These are phyloP conservation scores for Wickerhamiella nectarea DNA, from an alignment of 805 yeast genomes.

Conservation along the genomic window DNA sequence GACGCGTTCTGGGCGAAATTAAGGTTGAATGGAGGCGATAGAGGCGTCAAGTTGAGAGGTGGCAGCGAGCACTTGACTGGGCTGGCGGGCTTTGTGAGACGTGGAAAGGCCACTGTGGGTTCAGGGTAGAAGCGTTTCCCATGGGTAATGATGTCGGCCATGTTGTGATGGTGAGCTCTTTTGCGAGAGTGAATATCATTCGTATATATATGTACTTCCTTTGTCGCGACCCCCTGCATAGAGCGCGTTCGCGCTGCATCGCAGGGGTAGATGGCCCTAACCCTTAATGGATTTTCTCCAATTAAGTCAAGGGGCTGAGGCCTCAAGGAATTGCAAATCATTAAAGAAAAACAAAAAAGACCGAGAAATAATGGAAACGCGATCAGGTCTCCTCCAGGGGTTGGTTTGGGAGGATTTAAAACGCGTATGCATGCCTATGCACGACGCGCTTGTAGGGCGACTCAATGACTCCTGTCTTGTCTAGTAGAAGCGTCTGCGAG, in stretches of 20 bases:
- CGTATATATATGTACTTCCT: not conserved
- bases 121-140: constrained; percentile 8
- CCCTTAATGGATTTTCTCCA: not conserved
- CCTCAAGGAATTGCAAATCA: too few species aligned
- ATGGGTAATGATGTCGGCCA: constrained; percentile 4
- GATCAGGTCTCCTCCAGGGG: too few species aligned
- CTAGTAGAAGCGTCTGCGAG: too few species aligned
- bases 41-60: not conserved
- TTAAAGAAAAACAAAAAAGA: too few species aligned
- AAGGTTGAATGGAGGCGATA: not conserved
- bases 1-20: not conserved
- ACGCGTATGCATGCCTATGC: too few species aligned
- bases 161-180: not conserved
- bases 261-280: not conserved
- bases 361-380: too few species aligned
- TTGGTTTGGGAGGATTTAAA: too few species aligned
- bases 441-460: too few species aligned
- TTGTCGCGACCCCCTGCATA: not conserved
- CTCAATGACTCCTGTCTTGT: too few species aligned
- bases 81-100: constrained; percentile 6
- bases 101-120: constrained; percentile 4
- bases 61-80: constrained; percentile 6
- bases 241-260: not conserved
- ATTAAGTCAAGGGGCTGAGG: too few species aligned
- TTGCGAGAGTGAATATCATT: too few species aligned